Evolutionary conservation across 371 early-diverging fungal genomes (phyloP), one percentile per base, ranked within the genome.

Genomic region (Mortierella sp.): DNA sequence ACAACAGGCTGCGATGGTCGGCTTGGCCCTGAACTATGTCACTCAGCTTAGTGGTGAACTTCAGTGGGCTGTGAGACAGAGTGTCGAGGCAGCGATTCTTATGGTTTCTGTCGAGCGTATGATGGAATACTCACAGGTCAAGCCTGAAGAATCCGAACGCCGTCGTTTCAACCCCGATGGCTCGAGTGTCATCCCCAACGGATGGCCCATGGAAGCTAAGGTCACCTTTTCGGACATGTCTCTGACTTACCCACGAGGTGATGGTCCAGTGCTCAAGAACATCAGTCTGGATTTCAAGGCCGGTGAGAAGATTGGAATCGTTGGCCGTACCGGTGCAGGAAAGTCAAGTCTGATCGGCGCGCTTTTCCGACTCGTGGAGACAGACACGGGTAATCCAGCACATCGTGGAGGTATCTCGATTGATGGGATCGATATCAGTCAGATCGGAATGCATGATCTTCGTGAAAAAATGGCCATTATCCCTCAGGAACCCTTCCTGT

Each of bases 401-500:
- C 67, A 78, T 0, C 60, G 55, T 7, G 92, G 89, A 2, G 34
- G 63, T 0, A 84, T 93, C 21, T 8, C 47, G 7, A 83, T 90
- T 50, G 92, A 88, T 56, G 87, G 83, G 12, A 58, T 89, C 15
- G 82, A 89, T 41, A 84, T 87, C 8, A 55, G 82, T 3, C 50
- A 70, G 30, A 59, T 91, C 11, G 81, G 83, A 9, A 78, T 91
- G 54, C 65, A 79, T 41, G 85, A 84, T 32, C 52, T 93, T 75
- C 86, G 93, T 19, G 70, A 72, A 23, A 65, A 79, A 19, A 58
- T 93, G 47, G 70, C 86, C 17, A 87, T 91, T 31, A 90, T 93
- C 31, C 90, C 93, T 1, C 93, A 92, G 70, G 82, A 83, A 24
- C 82, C 87, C 3, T 81, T 84, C 56, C 53, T 89, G 48, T 84